These are phyloP conservation scores for Blastobotrys capitulatus DNA, from an alignment of 1,139 yeast species.

Conservation along the genomic window DNA sequence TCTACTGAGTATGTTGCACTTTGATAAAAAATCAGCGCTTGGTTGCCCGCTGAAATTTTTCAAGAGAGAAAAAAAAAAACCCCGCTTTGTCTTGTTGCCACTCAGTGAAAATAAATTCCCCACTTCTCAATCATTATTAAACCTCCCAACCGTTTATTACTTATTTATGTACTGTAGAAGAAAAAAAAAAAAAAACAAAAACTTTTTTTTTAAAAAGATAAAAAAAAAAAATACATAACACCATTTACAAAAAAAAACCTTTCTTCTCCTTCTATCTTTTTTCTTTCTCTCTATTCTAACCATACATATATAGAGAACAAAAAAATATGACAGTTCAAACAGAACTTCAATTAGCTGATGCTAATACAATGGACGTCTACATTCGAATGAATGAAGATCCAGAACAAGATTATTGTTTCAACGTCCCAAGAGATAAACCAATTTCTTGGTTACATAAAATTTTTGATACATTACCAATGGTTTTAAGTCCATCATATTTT, in stretches of 20 bases:
- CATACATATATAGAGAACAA: neutral
- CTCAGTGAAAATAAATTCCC: too few species aligned
- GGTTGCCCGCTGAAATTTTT: too few species aligned
- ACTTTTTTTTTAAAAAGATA: too few species aligned
- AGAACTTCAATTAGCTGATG: neutral
- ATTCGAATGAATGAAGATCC: slow-evolving; percentile 77
- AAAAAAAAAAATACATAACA: neutral
- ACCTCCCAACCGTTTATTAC: too few species aligned
- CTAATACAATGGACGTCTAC: slow-evolving; percentile 52
- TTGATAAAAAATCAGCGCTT: too few species aligned
- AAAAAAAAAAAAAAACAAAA: too few species aligned
- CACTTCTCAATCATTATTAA: too few species aligned
- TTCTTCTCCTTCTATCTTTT: neutral
- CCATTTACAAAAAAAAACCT: slow-evolving; percentile 1
- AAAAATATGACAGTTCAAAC: neutral
- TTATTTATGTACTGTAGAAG: too few species aligned
- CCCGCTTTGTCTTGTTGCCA: too few species aligned
- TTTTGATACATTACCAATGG: slow-evolving; percentile 62
- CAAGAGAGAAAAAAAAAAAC: too few species aligned
- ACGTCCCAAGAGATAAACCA: slow-evolving; percentile 47
- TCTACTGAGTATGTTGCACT: too few species aligned
- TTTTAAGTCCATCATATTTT: slow-evolving; percentile 75
- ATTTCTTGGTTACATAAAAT: slow-evolving; percentile 57
- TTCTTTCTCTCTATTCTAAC: neutral
- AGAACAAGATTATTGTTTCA: slow-evolving; percentile 89